phyloP scores from a whole-genome alignment of 768 basidiomycete genomes.

The Pleurotus ostreatus region DNA sequence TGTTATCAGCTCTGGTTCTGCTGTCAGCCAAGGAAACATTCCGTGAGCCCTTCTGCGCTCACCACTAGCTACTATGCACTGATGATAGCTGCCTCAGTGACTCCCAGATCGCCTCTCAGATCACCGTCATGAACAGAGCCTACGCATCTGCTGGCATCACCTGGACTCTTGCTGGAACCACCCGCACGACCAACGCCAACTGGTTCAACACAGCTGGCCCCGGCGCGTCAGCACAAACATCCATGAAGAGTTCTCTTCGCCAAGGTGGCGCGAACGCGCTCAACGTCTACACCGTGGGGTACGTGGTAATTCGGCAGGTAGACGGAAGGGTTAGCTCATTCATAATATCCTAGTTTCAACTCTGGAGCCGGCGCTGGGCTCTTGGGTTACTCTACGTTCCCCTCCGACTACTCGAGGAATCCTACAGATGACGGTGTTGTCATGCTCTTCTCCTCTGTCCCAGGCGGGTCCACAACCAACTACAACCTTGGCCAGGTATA shows the following conservation, averaged over 20 bases:
- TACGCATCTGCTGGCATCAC: conserved; percentile 32
- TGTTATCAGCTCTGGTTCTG: conserved; percentile 27
- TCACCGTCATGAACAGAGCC: conserved; percentile 37
- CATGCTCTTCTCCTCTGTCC: conserved; percentile 36
- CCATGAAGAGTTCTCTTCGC: conserved; percentile 46
- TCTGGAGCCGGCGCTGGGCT: conserved; percentile 36
- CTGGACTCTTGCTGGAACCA: conserved; percentile 38
- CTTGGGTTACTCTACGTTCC: conserved; percentile 54
- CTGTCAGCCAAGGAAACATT: conserved; percentile 34
- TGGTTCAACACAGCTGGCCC: conserved; percentile 47
- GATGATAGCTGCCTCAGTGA: conserved; percentile 21
- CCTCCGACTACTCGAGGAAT: conserved; percentile 31
- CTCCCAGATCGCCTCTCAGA: conserved; percentile 31
- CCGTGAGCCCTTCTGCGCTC: conserved; percentile 25
- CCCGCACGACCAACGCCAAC: conserved; percentile 36
- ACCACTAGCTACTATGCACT: not conserved
- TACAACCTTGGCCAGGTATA: conserved; percentile 40
- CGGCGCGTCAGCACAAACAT: conserved; percentile 29
- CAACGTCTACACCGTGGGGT: conserved; percentile 52
- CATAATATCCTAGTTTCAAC: conserved; percentile 25
- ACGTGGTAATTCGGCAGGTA: conserved; percentile 7
- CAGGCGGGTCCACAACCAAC: conserved; percentile 35
- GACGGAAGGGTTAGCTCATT: not conserved
- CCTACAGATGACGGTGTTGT: conserved; percentile 48
- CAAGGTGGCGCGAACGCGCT: conserved; percentile 34